Base-by-base conservation (phyloP, 2,329 filamentous ascomycete genomes). In the Annulohypoxylon truncatum region DNA sequence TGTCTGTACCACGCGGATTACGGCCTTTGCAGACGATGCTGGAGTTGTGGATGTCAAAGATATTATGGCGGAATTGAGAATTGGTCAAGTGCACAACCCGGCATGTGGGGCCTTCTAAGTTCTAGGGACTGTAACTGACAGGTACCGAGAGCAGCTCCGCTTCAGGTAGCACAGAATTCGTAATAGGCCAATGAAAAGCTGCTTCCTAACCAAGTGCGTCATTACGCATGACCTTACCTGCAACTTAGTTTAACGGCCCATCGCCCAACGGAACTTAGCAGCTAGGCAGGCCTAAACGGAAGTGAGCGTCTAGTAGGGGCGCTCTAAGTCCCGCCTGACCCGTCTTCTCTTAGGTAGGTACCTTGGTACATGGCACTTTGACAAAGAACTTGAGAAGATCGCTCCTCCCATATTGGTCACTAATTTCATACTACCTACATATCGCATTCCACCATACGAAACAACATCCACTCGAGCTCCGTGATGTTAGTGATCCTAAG, bases 121-220 rank as follows among this genome's bases (percentile, higher is more conserved):
- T 40, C 35, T 40, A 40, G 35, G n/a, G n/a, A n/a, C n/a, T n/a
- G 35, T 40, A 20, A 10, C 35, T 18, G 18, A 40, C 35, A 42
- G 44, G 24, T 48, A 48, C 24, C 24, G 22, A 48, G n/a, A 8
- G 10, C 15, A 10, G 38, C 38, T 42, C 38, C 50, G 20, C 50
- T 52, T 26, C 18, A 42, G 38, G 38, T 42, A 42, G 38, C 18
- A 48, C 24, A 18, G 24, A 48, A 28, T 15, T 48, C 24, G 47
- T 12, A 38, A 20, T n/a, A 5, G 29, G 31, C 66, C 62, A 68
- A 66, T 68, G 22, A 33, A 28, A 66, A 10, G 47, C 26, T 22
- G 13, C 35, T 53, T 35, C 42, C 33, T 38, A 22, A 31, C 58
- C 13, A 47, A 58, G 35, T 66, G 63, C 64, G 64, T 69, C 67